Evolutionary conservation across 2,329 filamentous ascomycete species (phyloP), one percentile per base, ranked within the genome.

Genomic region (Pseudogymnoascus destructans): DNA sequence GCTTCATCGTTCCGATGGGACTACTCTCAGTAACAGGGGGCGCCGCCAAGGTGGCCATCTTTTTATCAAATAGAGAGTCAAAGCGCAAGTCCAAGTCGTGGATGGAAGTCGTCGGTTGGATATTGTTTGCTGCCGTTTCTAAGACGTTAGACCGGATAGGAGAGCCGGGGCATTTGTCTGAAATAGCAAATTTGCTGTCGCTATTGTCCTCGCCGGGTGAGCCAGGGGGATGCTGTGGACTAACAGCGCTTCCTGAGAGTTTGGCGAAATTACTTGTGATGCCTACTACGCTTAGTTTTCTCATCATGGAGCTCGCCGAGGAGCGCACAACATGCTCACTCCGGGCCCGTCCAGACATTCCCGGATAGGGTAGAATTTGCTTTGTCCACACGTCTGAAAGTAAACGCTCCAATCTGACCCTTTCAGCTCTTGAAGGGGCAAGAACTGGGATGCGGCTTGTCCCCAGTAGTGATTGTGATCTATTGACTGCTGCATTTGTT

Each of bases 231-330:
- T 10, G 2, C 8, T 23, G 30, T 9, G 35, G 61, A 42, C 68
- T 70, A 11, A 65, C 62, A 30, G 77, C 65, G 63, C 84, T 87
- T 36, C 75, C 77, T 0, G 87, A 86, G 59, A 86, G 81, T 64
- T 85, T 87, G 35, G 81, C 80, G 67, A 95, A 91, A 54, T 86
- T 86, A 63, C 80, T 85, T 11, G 87, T 79, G 63, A 93, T 86
- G 69, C 85, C 90, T 55, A 86, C 85, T 66, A 89, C 85, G 70
- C 88, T 95, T 62, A 96, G 78, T 69, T 91, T 95, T 57, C 90
- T 81, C 74, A 95, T 95, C 67, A 95, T 81, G 0, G 87, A 87
- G 33, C 88, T 89, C 10, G 90, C 87, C n/a, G 86, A 89, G 38
- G 81, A 81, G 56, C 87, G 79, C 52, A 93, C 84, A 3, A 89